Evolutionary conservation across 2,329 filamentous ascomycete species (phyloP).

Genomic region (Aspergillus latus): DNA sequence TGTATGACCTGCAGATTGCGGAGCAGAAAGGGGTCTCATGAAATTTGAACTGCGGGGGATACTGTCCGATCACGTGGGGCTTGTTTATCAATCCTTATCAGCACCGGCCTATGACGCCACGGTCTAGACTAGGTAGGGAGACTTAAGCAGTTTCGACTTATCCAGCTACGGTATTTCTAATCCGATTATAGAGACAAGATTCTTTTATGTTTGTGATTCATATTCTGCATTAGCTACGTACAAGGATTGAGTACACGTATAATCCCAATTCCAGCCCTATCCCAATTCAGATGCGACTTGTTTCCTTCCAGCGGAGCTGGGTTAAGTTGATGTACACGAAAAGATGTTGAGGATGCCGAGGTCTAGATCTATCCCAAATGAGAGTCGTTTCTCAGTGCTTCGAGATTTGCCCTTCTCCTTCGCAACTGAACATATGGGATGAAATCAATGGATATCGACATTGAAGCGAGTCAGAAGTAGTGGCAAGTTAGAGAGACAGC

Average conservation of each 20-base stretch:
- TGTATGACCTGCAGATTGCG: not conserved
- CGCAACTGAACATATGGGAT: not conserved
- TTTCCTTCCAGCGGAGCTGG: not conserved
- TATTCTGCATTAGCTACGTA: no score
- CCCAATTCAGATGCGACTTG: not conserved
- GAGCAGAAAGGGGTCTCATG: not conserved
- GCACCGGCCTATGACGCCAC: not conserved
- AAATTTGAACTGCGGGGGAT: slow-evolving; percentile 5
- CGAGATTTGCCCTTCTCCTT: not conserved
- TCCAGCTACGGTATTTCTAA: not conserved
- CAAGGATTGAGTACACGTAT: no score
- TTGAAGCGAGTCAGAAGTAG: not conserved
- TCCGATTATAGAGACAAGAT: no score
- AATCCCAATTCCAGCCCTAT: not conserved
- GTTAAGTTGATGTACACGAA: not conserved
- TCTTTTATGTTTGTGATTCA: no score
- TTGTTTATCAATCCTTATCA: not conserved
- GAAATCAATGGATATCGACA: not conserved
- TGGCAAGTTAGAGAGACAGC: not conserved
- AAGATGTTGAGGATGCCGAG: not conserved
- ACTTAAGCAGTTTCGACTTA: not conserved
- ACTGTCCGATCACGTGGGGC: slow-evolving; percentile 1
- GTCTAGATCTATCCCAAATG: not conserved
- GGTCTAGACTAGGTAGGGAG: not conserved
- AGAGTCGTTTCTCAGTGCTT: not conserved